A percentile compares a stretch with the other conserved stretches of the same genome.
Evolutionary conservation across 768 basidiomycete genomes (phyloP).

Genomic region (Boletellus ananiceps): DNA sequence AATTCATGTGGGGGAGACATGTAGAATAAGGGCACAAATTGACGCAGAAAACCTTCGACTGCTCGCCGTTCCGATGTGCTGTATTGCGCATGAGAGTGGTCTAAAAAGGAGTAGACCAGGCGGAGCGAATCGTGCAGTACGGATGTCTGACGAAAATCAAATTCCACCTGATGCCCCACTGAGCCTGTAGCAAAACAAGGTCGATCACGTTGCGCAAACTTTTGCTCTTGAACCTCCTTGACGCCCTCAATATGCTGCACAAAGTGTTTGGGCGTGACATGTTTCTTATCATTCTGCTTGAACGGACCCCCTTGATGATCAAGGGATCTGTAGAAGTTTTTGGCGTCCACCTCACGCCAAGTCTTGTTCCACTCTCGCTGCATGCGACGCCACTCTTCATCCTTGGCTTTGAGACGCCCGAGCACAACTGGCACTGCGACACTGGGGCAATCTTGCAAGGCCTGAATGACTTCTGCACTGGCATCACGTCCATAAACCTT

Average conservation of each 20-base stretch:
- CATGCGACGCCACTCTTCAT: constrained; percentile 94
- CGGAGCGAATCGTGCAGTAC: constrained; percentile 88
- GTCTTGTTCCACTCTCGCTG: constrained; percentile 95
- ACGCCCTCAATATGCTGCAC: constrained; percentile 72
- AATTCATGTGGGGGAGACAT: constrained; percentile 65
- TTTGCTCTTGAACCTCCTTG: constrained; percentile 53
- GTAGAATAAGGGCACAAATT: constrained; percentile 81
- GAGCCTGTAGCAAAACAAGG: constrained; percentile 42
- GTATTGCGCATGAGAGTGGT: constrained; percentile 76
- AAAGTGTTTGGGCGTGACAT: constrained; percentile 79
- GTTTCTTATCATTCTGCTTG: constrained; percentile 95
- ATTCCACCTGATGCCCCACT: constrained; percentile 72
- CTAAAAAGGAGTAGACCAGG: constrained; percentile 87
- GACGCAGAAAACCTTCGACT: constrained; percentile 80
- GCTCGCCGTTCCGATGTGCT: constrained; percentile 71
- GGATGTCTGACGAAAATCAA: constrained; percentile 67
- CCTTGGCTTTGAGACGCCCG: constrained; percentile 82
- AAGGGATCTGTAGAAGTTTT: constrained; percentile 97
- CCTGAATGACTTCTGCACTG: constrained; percentile 70
- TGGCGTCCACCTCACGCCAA: constrained; percentile 94
- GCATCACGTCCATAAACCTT: constrained; percentile 87
- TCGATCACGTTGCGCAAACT: constrained; percentile 23
- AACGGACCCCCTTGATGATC: constrained; percentile 95
- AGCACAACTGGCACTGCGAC: constrained; percentile 92
- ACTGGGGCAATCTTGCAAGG: constrained; percentile 87